Conservation (phyloP, 441 rosid genomes). For the Adansonia gregorii region DNA sequence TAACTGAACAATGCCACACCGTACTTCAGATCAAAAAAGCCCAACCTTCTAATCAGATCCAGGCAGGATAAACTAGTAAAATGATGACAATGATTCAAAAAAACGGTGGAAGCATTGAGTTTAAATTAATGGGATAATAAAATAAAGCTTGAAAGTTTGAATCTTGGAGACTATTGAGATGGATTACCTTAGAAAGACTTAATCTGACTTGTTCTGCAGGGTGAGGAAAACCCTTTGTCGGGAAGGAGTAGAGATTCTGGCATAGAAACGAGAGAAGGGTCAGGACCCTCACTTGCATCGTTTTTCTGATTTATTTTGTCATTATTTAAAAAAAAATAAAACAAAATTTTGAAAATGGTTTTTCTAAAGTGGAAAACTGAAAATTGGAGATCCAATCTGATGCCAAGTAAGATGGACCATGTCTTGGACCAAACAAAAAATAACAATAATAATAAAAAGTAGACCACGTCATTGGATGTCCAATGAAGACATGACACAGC, state of each 20-base stretch:
- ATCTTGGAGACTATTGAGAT: constrained; percentile 18
- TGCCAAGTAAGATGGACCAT: background rate
- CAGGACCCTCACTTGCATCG: constrained; percentile 15
- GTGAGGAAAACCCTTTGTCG: constrained; percentile 20
- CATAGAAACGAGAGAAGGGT: constrained; percentile 17
- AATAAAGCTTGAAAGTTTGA: constrained; percentile 20
- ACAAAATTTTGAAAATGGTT: background rate
- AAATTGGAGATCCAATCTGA: background rate
- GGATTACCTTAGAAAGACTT: constrained; percentile 30
- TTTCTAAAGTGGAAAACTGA: background rate
- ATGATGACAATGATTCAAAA: background rate
- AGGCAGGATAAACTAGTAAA: constrained; percentile 18
- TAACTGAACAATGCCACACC: background rate
- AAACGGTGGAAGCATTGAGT: background rate
- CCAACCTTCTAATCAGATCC: constrained; percentile 38
- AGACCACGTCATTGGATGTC: background rate
- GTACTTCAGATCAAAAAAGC: constrained; percentile 25
- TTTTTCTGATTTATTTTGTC: constrained; percentile 34
- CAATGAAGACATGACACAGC: constrained; percentile 5
- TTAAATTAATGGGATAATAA: background rate
- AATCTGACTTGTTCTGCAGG: constrained; percentile 18
- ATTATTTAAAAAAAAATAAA: background rate
- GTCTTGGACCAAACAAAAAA: background rate
- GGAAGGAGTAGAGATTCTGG: constrained; percentile 22
- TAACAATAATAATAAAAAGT: too few species aligned